phyloP scores from a whole-genome alignment of 129 eudicot species.

The Saposhnikovia divaricata region DNA sequence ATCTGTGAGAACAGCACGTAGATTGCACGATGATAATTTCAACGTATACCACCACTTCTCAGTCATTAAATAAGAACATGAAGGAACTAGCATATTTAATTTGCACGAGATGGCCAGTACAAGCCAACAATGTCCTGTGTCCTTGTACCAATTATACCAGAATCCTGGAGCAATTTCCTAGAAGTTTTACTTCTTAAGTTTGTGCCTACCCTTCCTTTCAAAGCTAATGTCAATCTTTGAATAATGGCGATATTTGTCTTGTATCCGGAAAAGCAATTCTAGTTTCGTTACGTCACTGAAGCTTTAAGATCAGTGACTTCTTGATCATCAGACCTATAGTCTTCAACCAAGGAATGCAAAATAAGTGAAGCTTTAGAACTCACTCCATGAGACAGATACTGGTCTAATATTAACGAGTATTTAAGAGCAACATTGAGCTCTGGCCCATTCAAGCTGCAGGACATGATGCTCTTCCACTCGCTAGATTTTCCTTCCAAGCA shows the following conservation, averaged over 20 bases:
- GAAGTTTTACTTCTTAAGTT: conserved; percentile 4
- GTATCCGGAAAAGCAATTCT: neutral
- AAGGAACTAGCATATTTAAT: neutral
- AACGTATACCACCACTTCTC: neutral
- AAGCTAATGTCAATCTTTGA: neutral
- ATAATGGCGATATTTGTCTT: neutral
- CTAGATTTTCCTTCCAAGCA: conserved; percentile 65
- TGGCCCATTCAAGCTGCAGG: conserved; percentile 45
- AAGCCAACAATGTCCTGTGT: neutral
- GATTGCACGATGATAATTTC: neutral
- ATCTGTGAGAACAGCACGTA: neutral
- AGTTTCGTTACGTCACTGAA: conserved; percentile 17
- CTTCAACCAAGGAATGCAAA: conserved; percentile 47
- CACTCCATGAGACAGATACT: conserved; percentile 25
- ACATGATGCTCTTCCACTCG: conserved; percentile 58
- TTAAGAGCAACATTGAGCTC: conserved; percentile 46
- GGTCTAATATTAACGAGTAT: conserved; percentile 40
- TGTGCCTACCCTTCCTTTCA: neutral
- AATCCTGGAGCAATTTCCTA: neutral
- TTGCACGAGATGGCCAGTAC: neutral
- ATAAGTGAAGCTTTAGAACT: conserved; percentile 46
- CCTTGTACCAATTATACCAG: neutral
- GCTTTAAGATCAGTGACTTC: conserved; percentile 17
- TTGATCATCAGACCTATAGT: conserved; percentile 25
- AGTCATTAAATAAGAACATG: neutral